Conservation (phyloP, 2,329 filamentous ascomycete genomes). For the Tolypocladium nubicola region DNA sequence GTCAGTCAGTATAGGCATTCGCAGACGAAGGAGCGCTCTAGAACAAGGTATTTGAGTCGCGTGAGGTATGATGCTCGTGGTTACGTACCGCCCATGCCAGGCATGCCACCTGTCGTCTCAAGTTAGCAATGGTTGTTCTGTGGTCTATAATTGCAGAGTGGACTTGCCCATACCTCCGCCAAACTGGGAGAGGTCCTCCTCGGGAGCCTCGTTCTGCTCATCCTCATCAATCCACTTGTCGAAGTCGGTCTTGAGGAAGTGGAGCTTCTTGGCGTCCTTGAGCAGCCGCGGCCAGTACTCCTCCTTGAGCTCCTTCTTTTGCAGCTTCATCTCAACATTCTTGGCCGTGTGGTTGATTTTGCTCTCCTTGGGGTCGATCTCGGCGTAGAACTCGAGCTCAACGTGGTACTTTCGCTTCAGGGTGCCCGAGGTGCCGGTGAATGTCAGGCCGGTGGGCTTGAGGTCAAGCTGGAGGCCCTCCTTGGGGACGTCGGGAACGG, state of each 20-base stretch:
- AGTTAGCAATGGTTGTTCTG: background rate
- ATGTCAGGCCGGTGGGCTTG: constrained; percentile 64
- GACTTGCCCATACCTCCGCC: constrained; percentile 50
- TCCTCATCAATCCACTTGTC: constrained; percentile 99
- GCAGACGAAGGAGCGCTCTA: background rate
- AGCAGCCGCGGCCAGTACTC: constrained; percentile 94
- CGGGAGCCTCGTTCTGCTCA: constrained; percentile 83
- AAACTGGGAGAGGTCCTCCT: constrained; percentile 66
- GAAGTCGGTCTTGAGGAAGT: constrained; percentile 98
- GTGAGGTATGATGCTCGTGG: background rate
- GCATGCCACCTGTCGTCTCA: constrained; percentile 36
- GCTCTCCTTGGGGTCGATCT: constrained; percentile 78
- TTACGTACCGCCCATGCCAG: constrained; percentile 39
- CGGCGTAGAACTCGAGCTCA: constrained; percentile 76
- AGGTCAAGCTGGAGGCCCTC: constrained; percentile 73
- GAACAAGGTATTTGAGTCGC: background rate
- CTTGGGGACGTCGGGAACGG: constrained; percentile 72
- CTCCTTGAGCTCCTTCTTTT: constrained; percentile 93
- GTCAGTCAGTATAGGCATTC: background rate
- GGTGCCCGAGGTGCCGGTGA: constrained; percentile 71
- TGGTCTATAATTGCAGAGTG: background rate
- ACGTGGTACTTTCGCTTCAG: constrained; percentile 84
- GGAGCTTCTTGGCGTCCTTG: constrained; percentile 80
- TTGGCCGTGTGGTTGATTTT: constrained; percentile 83
- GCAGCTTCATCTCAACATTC: constrained; percentile 80